These are phyloP conservation scores for Arachis hypogaea DNA, from an alignment of 306 rosid genomes.

Conservation along the genomic window DNA sequence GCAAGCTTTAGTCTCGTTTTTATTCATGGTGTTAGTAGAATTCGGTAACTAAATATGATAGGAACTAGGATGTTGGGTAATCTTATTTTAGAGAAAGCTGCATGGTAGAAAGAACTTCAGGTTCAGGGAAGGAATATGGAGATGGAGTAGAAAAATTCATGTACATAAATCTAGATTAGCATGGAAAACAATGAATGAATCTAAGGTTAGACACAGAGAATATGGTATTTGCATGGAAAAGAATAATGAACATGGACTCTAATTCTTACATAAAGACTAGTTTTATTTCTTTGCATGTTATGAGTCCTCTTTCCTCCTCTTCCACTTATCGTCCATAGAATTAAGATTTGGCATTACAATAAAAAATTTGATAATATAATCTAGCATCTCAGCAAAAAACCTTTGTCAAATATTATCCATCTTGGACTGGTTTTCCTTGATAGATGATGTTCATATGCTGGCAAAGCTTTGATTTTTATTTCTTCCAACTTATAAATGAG, in stretches of 20 bases:
- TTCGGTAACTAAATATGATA: not conserved
- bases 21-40: too few relatives aligned
- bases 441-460: not conserved
- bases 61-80: not conserved
- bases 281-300: not conserved
- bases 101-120: not conserved
- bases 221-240: not conserved
- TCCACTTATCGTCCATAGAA: not conserved
- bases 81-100: too few relatives aligned
- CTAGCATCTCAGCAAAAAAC: not conserved
- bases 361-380: not conserved
- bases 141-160: not conserved
- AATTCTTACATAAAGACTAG: too few relatives aligned
- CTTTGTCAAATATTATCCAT: not conserved
- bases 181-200: not conserved
- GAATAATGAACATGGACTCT: not conserved
- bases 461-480: conserved; percentile 1
- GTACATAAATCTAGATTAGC: not conserved
- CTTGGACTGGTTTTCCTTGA: not conserved
- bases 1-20: too few relatives aligned
- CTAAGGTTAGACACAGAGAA: not conserved
- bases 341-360: not conserved
- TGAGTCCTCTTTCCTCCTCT: too few relatives aligned
- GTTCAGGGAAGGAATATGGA: not conserved
- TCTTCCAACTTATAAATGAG: not conserved